phyloP scores from a whole-genome alignment of 2,329 filamentous ascomycete genomes.

The Tetracladium maxilliforme region DNA sequence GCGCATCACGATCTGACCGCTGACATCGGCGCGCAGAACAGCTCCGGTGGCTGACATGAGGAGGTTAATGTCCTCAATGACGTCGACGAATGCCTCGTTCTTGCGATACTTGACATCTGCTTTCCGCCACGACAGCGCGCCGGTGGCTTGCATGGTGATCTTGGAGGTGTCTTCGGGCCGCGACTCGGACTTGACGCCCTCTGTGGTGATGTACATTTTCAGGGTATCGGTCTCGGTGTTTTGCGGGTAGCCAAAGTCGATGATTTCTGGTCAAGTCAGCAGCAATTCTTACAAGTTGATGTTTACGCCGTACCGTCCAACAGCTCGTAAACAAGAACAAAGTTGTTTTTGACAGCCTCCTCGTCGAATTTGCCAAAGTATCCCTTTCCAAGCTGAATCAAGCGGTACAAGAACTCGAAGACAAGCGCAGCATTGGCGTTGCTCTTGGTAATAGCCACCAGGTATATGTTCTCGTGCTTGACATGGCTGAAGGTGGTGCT shows the following conservation, averaged over 20 bases:
- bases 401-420: conserved; percentile 91
- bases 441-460: conserved; percentile 95
- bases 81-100: conserved; percentile 98
- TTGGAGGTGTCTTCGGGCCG: conserved; percentile 85
- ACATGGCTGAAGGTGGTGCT: conserved; percentile 99
- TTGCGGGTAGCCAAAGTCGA: conserved; percentile 97
- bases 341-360: conserved; percentile 99
- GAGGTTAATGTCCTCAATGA: conserved; percentile 97
- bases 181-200: conserved; percentile 87
- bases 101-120: conserved; percentile 98
- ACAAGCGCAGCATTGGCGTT: conserved; percentile 97
- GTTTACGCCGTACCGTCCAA: conserved; percentile 57
- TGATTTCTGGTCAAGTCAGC: conserved; percentile 53
- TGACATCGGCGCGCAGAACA: conserved; percentile 88
- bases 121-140: conserved; percentile 90
- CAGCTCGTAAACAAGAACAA: conserved; percentile 94
- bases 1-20: conserved; percentile 96
- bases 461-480: conserved; percentile 97
- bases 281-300: conserved; percentile 1
- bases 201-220: conserved; percentile 99
- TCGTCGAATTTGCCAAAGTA: conserved; percentile 99
- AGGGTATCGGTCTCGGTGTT: conserved; percentile 97
- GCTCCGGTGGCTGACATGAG: conserved; percentile 97
- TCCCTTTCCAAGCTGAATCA: conserved; percentile 79
- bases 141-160: conserved; percentile 98